Evolutionary conservation across 257 asterid species (phyloP).

Genomic region (Penstemon davidsonii): DNA sequence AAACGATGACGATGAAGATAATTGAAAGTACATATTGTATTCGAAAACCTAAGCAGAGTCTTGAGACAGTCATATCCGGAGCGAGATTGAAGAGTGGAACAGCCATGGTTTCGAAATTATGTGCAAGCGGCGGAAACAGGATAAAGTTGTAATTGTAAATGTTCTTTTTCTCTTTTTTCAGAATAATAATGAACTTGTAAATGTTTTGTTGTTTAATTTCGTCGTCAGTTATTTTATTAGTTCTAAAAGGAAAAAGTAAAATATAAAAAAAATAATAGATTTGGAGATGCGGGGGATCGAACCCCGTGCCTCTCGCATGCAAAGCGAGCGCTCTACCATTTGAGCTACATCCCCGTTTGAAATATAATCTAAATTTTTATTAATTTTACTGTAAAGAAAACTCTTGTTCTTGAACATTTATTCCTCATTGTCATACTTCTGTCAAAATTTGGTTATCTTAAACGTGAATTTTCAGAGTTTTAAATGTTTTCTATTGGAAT

Average conservation of each 20-base stretch:
- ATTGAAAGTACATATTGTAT: background rate
- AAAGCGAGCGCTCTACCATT: slow-evolving; percentile 99
- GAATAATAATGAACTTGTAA: no score
- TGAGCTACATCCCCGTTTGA: slow-evolving; percentile 87
- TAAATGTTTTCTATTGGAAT: no score
- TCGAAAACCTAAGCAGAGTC: slow-evolving; percentile 69
- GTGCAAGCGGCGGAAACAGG: background rate
- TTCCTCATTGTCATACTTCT: no score
- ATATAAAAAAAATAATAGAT: no score
- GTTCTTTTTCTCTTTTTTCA: no score
- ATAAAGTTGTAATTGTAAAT: background rate
- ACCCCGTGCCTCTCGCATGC: slow-evolving; percentile 99
- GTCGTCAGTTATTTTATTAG: no score
- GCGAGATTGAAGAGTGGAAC: slow-evolving; percentile 69
- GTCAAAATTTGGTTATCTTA: no score
- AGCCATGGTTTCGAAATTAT: slow-evolving; percentile 44
- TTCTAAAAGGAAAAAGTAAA: no score
- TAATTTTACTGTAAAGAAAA: no score
- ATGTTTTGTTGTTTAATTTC: background rate
- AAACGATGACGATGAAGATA: background rate
- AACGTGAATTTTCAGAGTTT: no score
- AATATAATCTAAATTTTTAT: no score
- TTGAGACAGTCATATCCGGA: slow-evolving; percentile 63
- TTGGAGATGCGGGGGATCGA: slow-evolving; percentile 88
- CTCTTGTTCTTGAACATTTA: no score